Base-by-base conservation (phyloP, 306 rosid species). In the Quercus cerris region DNA sequence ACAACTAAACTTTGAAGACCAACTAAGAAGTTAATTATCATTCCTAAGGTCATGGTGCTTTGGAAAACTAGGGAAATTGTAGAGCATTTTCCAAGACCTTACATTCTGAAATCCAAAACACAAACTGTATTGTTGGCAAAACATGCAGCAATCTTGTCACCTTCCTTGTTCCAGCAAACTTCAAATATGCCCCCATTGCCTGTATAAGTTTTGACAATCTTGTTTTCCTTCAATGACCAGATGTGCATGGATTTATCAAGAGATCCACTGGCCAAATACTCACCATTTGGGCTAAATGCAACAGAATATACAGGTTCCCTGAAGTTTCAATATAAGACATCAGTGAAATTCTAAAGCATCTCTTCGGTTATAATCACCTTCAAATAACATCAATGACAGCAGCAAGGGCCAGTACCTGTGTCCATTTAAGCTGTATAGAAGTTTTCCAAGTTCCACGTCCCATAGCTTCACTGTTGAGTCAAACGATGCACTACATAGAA, bases 151-250 rank as follows among this genome's bases (percentile, higher is more conserved):
- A 95, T 87, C 76, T 91, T 91, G 84, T 95, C 90, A 51, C 99
- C 99, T 51, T 93, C 99, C 79, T 86, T 95, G 77, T 83, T 93
- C 99, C 98, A 95, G 88, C 95, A 86, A 25, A 95, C 97, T 84
- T 95, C 99, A 86, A 93, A 95, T 38, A 95, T 90, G 79, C 97
- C 97, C n/a, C 97, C 99, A 75, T 89, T 91, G 35, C 99, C 99
- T 0, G 86, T 71, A 73, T 87, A 95, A 19, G 97, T 91, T 83
- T 88, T 95, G 52, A 95, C 94, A 75, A 95, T 89, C 86, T 91
- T 95, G 70, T 94, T 92, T 46, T 93, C 96, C 85, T 95, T 95
- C 75, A 95, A 81, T 35, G 98, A 93, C 98, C 99, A 95, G 82
- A 95, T 82, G 68, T 90, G 90, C 89, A 95, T 80, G 70, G 89